A percentile compares a stretch with the other conserved stretches of the same genome.
phyloP scores from a whole-genome alignment of 1,284 basidiomycete genomes.

The Phlebopus sp. region DNA sequence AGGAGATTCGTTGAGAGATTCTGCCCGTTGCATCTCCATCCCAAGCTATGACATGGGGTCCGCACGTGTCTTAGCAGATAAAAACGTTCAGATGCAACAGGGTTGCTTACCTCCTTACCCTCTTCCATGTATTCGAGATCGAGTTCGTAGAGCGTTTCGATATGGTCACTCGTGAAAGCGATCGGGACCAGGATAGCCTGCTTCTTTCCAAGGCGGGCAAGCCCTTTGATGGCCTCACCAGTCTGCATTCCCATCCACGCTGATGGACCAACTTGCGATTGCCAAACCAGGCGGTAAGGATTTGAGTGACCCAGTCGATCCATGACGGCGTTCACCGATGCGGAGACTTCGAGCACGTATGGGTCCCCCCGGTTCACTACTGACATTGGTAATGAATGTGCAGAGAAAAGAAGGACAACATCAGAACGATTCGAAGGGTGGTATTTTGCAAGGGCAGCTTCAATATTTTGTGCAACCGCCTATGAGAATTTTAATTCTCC shows the following conservation, averaged over 20 bases:
- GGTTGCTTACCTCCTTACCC: conserved; percentile 72
- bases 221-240: conserved; percentile 86
- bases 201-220: conserved; percentile 86
- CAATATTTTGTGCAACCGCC: conserved; percentile 90
- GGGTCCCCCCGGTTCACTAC: conserved; percentile 98
- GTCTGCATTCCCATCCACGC: conserved; percentile 99
- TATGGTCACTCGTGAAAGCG: conserved; percentile 98
- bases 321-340: conserved; percentile 91
- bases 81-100: background rate
- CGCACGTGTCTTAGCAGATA: conserved; percentile 1
- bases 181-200: conserved; percentile 91
- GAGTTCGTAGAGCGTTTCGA: conserved; percentile 97
- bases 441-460: conserved; percentile 81
- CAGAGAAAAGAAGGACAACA: conserved; percentile 91
- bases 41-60: conserved; percentile 62
- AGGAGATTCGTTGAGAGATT: conserved; percentile 97
- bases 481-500: conserved; percentile 31
- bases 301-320: conserved; percentile 74
- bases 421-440: conserved; percentile 67
- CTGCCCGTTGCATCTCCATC: conserved; percentile 87
- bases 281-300: conserved; percentile 95
- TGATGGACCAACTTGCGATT: conserved; percentile 95
- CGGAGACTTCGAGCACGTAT: conserved; percentile 94
- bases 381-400: conserved; percentile 96
- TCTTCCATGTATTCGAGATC: conserved; percentile 94